phyloP scores from a whole-genome alignment of 495 filamentous ascomycete genomes.

The Penicillium waksmanii region DNA sequence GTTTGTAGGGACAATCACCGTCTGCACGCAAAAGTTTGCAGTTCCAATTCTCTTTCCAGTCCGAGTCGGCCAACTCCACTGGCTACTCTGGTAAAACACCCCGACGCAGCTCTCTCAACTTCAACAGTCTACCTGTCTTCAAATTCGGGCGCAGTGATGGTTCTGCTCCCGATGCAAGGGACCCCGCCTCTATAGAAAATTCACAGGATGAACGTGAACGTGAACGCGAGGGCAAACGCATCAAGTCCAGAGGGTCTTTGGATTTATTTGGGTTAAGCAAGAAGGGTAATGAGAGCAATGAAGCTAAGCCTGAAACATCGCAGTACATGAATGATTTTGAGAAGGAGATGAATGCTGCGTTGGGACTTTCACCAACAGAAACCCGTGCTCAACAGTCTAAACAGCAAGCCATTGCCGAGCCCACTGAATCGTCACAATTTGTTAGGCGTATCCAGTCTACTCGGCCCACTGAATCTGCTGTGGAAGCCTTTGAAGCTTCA shows the following conservation, averaged over 20 bases:
- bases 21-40: constrained; percentile 23
- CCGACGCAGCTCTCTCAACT: constrained; percentile 26
- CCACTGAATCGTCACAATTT: neutral
- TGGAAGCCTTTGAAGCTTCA: neutral
- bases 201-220: neutral
- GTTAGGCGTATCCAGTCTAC: neutral
- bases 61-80: constrained; percentile 19
- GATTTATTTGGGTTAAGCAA: constrained; percentile 10
- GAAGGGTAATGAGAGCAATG: neutral
- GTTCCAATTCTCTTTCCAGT: constrained; percentile 23
- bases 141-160: constrained; percentile 19
- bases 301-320: constrained; percentile 7
- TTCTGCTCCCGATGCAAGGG: constrained; percentile 6
- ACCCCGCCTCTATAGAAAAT: constrained; percentile 11
- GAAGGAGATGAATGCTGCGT: constrained; percentile 30
- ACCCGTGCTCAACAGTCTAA: constrained; percentile 9
- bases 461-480: neutral
- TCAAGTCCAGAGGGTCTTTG: constrained; percentile 11
- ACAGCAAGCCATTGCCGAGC: neutral
- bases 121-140: constrained; percentile 33
- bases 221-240: constrained; percentile 14
- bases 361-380: constrained; percentile 30
- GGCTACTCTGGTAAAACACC: constrained; percentile 20
- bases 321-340: constrained; percentile 26
- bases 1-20: constrained; percentile 47